Evolutionary conservation across 176 grass and related monocot species (phyloP).

Genomic region (Alopecurus myosuroides): DNA sequence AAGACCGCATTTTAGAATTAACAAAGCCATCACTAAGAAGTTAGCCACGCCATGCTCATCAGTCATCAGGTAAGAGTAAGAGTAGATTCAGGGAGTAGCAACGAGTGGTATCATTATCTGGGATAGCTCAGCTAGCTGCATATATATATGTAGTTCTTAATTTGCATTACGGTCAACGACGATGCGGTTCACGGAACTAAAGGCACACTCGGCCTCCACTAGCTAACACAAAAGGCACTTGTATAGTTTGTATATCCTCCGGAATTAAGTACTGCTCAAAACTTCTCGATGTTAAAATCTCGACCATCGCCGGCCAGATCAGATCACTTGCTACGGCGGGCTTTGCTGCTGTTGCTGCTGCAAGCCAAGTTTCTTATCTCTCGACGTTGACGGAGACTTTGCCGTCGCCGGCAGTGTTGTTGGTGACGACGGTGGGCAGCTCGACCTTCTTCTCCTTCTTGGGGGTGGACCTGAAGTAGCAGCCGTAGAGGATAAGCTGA

Average conservation of each 20-base stretch:
- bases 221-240: neutral
- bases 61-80: neutral
- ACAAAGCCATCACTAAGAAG: neutral
- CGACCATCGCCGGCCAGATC: neutral
- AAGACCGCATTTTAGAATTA: neutral
- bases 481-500: constrained; percentile 70
- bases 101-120: constrained; percentile 1
- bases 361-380: constrained; percentile 9
- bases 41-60: no score
- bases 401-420: neutral
- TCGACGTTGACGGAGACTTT: constrained; percentile 29
- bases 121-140: neutral
- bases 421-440: constrained; percentile 19
- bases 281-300: neutral
- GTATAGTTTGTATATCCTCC: neutral
- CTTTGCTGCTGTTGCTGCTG: neutral
- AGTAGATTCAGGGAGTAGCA: neutral
- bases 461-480: constrained; percentile 49
- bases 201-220: neutral
- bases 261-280: neutral
- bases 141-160: neutral
- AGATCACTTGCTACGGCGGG: neutral
- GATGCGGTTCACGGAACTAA: neutral
- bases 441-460: constrained; percentile 33
- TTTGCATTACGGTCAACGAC: neutral